Conservation (phyloP, 176 grass and related monocot genomes). For the Ensete glaucum region DNA sequence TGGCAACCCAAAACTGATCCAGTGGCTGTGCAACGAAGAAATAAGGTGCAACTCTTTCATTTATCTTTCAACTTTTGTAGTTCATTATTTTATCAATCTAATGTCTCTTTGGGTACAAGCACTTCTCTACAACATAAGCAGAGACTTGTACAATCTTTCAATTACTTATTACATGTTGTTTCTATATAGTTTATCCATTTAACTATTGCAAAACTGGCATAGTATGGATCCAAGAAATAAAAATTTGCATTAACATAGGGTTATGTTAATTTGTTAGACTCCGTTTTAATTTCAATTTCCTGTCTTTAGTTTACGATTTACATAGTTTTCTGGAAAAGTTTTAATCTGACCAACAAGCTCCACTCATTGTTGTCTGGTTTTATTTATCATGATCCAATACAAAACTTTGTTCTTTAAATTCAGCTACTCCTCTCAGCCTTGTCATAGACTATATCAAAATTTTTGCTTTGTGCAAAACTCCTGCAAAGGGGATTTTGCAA, state of each 20-base stretch:
- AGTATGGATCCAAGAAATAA: background rate
- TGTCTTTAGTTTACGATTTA: background rate
- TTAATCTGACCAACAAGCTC: background rate
- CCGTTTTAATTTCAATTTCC: too few relatives aligned
- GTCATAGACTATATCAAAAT: too few relatives aligned
- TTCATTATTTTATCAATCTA: conserved; percentile 6
- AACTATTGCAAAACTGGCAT: background rate
- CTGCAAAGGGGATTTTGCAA: too few relatives aligned
- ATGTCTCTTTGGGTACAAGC: conserved; percentile 6
- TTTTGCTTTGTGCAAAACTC: too few relatives aligned
- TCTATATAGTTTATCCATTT: background rate
- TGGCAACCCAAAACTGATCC: conserved; percentile 56
- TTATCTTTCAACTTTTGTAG: conserved; percentile 9
- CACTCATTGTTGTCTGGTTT: background rate
- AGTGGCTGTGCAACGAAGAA: conserved; percentile 70
- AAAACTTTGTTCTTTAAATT: background rate
- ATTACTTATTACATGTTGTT: too few relatives aligned
- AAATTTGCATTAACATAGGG: background rate
- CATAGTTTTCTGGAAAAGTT: background rate
- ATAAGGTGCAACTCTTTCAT: conserved; percentile 34
- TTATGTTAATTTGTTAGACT: too few relatives aligned
- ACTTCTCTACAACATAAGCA: conserved; percentile 11
- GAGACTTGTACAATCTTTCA: background rate
- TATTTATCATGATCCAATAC: background rate
- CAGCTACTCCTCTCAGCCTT: too few relatives aligned